Percentiles rank a stretch among this genome's conserved stretches.
phyloP scores from a whole-genome alignment of 495 filamentous ascomycete species.

The Glonium stellatum region DNA sequence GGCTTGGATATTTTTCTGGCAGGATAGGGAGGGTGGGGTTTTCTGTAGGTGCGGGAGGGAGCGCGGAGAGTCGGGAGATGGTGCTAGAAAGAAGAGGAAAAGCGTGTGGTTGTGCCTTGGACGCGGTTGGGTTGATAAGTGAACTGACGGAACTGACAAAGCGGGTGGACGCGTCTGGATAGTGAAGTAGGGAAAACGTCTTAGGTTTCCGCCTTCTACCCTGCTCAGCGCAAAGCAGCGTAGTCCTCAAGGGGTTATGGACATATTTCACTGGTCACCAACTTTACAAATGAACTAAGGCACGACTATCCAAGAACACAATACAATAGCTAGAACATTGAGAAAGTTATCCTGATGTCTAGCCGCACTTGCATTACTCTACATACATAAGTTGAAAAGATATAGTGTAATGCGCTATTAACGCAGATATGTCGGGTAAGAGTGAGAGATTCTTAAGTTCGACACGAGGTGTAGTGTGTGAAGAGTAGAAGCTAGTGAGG shows the following conservation, averaged over 20 bases:
- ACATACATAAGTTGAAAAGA: slow-evolving; percentile 4
- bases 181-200: neutral
- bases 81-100: too few relatives aligned
- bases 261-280: too few relatives aligned
- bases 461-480: slow-evolving; percentile 50
- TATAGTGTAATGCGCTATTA: neutral
- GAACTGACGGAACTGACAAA: neutral
- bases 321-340: too few relatives aligned
- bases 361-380: slow-evolving; percentile 1
- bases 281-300: too few relatives aligned
- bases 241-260: too few relatives aligned
- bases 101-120: neutral
- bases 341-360: neutral
- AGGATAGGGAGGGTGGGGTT: neutral
- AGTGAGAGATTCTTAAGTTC: slow-evolving; percentile 71
- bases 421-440: slow-evolving; percentile 43
- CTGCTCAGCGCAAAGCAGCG: too few relatives aligned
- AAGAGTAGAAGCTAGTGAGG: slow-evolving; percentile 68
- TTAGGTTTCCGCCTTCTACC: neutral
- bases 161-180: too few relatives aligned
- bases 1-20: too few relatives aligned
- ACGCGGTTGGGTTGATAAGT: neutral
- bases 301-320: too few relatives aligned
- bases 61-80: too few relatives aligned
- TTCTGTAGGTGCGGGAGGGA: neutral